Conservation (phyloP, 169 alveolate genomes). For the Plasmodium gonderi region DNA sequence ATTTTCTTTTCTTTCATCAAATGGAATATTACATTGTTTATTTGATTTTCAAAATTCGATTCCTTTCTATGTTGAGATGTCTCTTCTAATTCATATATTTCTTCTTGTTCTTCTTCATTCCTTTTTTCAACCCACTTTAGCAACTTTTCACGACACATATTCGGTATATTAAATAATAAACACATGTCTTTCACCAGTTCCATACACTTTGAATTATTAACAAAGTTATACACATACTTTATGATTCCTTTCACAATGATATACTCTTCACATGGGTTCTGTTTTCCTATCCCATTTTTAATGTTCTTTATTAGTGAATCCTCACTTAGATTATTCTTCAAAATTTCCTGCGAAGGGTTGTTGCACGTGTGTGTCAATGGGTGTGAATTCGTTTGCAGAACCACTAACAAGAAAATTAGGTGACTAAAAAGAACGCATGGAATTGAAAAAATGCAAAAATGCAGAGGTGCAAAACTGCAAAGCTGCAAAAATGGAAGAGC, state of each 20-base stretch:
- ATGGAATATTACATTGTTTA: background rate
- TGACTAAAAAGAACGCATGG: background rate
- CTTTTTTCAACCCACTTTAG: conserved; percentile 3
- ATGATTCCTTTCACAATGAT: background rate
- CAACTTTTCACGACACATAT: background rate
- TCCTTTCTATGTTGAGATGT: background rate
- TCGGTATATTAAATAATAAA: conserved; percentile 1
- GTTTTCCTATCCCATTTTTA: background rate
- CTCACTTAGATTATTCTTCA: background rate
- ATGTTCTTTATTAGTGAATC: background rate
- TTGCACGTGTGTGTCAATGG: background rate
- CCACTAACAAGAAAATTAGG: background rate
- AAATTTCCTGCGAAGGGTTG: background rate
- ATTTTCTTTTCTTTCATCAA: conserved; percentile 15
- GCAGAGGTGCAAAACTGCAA: background rate
- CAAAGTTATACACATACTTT: background rate
- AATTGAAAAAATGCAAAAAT: background rate
- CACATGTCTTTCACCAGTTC: conserved; percentile 17
- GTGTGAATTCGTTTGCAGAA: no score
- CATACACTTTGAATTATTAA: background rate
- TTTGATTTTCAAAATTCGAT: background rate
- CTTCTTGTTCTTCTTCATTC: conserved; percentile 5
- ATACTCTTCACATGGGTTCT: background rate
- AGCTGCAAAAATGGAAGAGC: background rate
- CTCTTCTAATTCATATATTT: background rate